Evolutionary conservation across 768 basidiomycete genomes (phyloP).

Genomic region (Sarcodon aspratus): DNA sequence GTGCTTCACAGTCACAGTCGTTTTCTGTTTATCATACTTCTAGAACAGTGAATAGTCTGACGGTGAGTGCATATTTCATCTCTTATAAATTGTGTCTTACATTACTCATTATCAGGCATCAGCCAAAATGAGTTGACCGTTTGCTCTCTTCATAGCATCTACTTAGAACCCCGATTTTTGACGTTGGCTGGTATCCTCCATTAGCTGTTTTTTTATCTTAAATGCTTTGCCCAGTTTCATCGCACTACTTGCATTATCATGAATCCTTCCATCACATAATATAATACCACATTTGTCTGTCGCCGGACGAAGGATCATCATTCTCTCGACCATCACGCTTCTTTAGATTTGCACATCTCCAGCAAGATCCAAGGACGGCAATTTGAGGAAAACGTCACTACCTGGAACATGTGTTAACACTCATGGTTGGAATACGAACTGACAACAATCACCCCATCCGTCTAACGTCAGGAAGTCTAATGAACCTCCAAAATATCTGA

Average conservation of each 20-base stretch:
- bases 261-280: no score
- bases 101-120: no score
- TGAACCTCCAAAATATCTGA: slow-evolving; percentile 77
- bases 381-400: slow-evolving; percentile 42
- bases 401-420: slow-evolving; percentile 17
- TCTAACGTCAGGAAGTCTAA: slow-evolving; percentile 73
- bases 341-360: slow-evolving; percentile 37
- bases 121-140: no score
- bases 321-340: no score
- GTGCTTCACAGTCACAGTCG: slow-evolving; percentile 57
- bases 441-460: slow-evolving; percentile 56
- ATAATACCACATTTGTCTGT: no score
- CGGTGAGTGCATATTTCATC: background rate
- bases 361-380: slow-evolving; percentile 40
- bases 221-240: no score
- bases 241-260: no score
- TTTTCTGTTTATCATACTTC: slow-evolving; percentile 68
- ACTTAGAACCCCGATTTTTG: no score
- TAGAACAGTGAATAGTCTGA: slow-evolving; percentile 53
- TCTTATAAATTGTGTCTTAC: background rate
- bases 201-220: no score
- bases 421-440: background rate
- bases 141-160: no score
- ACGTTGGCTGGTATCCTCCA: no score
- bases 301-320: no score